Conservation (phyloP, 169 alveolate species). For the Amoebophrya sp. region DNA sequence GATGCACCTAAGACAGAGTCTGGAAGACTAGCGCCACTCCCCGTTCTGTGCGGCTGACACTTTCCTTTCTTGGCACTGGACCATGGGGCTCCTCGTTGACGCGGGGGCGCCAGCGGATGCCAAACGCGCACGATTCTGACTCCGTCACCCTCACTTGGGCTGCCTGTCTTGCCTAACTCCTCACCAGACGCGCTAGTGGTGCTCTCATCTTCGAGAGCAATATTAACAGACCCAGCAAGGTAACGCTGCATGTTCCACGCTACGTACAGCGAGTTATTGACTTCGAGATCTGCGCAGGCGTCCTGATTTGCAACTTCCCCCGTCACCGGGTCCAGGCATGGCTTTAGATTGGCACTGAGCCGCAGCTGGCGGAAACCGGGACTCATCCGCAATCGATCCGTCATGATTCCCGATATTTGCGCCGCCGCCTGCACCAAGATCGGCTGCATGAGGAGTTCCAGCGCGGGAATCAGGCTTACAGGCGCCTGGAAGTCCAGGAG, state of each 20-base stretch:
- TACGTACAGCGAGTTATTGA: neutral
- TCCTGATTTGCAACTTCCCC: neutral
- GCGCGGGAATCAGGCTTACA: neutral
- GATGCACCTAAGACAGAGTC: too few relatives aligned
- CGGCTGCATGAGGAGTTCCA: neutral
- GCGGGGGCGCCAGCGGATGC: too few relatives aligned
- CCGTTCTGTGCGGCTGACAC: too few relatives aligned
- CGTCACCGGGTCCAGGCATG: neutral
- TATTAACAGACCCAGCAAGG: too few relatives aligned
- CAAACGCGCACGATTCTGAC: too few relatives aligned
- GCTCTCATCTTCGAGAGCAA: too few relatives aligned
- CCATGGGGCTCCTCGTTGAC: too few relatives aligned
- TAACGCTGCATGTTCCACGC: neutral
- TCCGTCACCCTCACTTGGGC: too few relatives aligned
- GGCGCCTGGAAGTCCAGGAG: neutral
- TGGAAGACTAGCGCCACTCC: too few relatives aligned
- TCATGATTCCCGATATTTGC: neutral
- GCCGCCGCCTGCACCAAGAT: neutral
- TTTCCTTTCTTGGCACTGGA: too few relatives aligned
- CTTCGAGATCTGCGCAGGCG: neutral
- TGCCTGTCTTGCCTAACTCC: too few relatives aligned
- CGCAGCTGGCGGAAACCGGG: conserved; percentile 1
- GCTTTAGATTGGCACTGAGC: neutral
- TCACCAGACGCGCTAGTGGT: too few relatives aligned
- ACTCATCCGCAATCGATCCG: neutral